Base-by-base conservation (phyloP, 2,329 filamentous ascomycete genomes). In the Cladosporium sp. region DNA sequence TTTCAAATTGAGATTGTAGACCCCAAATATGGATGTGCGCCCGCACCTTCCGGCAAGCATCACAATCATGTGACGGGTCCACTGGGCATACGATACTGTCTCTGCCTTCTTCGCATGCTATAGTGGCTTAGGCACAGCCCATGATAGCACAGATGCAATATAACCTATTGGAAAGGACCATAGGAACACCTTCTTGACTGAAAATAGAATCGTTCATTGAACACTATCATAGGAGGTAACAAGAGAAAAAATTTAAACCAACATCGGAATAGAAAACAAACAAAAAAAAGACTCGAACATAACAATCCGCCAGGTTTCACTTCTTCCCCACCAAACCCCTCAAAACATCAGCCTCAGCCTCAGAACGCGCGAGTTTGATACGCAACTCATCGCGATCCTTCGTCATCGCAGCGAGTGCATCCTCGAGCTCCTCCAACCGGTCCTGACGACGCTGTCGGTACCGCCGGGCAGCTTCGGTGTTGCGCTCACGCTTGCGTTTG, bases 401-500 rank as follows among this genome's bases (percentile, higher is more conserved):
- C 52, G 78, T 78, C 61, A 83, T 76, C 38, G 77, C 73, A 40
- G 75, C 76, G 36, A 88, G 69, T 16, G 79, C 76, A 7, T 69
- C 65, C 65, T 87, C 83, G 27, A 88, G 73, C 53, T 80, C 77
- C 20, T 68, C 69, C 64, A 86, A 79, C 54, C 82, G 80, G 58
- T 87, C 83, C 29, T 86, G 74, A 39, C 83, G 79, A 64, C 84
- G 85, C 64, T 87, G 83, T 20, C 84, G 80, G 62, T 86, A 87
- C 54, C 84, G 82, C 54, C 82, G 77, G 25, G 84, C 84, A n/a
- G 84, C 84, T 54, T 85, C 74, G 12, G 83, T 87, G 66, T 88
- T 87, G 54, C 80, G 78, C 54, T 80, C 78, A 22, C 84, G 81
- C 66, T 86, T 86, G 60, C 22, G 52, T 22, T 59, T 52, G 38